Conservation (phyloP, 352 stramenopile genomes). For the Phytophthora constricta region DNA sequence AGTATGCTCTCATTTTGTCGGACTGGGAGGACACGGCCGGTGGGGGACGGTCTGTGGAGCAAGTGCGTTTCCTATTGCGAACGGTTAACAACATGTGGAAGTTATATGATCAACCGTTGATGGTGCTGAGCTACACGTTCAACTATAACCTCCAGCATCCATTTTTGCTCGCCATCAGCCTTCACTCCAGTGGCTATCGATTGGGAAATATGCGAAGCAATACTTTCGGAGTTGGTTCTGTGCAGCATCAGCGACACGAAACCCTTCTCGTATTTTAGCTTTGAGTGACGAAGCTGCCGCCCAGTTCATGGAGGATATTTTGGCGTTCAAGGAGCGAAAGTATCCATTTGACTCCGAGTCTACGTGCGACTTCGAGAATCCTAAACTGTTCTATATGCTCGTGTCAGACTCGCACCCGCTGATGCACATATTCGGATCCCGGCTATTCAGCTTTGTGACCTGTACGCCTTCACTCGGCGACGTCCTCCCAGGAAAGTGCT, state of each 20-base stretch:
- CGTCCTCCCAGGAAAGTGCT: conserved; percentile 53
- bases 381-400: conserved; percentile 75
- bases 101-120: conserved; percentile 76
- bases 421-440: conserved; percentile 77
- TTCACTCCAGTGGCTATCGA: conserved; percentile 73
- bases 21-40: conserved; percentile 73
- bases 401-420: conserved; percentile 78
- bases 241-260: conserved; percentile 30
- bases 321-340: conserved; percentile 80
- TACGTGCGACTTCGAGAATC: conserved; percentile 81
- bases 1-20: conserved; percentile 69
- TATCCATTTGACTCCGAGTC: conserved; percentile 78
- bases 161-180: conserved; percentile 50
- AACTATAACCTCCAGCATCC: conserved; percentile 74
- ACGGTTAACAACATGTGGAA: conserved; percentile 77
- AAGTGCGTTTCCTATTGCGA: conserved; percentile 63
- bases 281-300: conserved; percentile 64
- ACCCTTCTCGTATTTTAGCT: conserved; percentile 32
- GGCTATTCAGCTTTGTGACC: conserved; percentile 77
- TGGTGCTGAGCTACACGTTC: conserved; percentile 75
- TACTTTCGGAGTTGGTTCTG: conserved; percentile 82
- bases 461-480: conserved; percentile 52
- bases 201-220: conserved; percentile 80
- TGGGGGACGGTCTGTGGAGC: conserved; percentile 51
- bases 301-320: conserved; percentile 76